phyloP scores from a whole-genome alignment of 73 alveolate genomes.

The Vitrella brassicaformis region DNA sequence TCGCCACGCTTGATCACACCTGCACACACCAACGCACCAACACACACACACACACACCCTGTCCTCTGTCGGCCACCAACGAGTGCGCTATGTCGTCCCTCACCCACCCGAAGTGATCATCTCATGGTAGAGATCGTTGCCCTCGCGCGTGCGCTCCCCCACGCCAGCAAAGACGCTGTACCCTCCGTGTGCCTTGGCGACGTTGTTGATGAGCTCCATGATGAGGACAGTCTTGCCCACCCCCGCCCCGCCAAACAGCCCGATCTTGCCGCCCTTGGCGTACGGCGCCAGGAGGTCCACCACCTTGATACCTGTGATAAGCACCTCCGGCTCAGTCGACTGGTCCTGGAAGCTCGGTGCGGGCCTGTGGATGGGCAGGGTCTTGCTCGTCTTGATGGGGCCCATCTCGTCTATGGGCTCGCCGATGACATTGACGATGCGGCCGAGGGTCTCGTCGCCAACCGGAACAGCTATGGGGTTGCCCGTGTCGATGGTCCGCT shows the following conservation, averaged over 20 bases:
- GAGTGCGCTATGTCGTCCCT: no score
- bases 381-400: conserved; percentile 49
- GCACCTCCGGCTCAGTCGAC: conserved; percentile 59
- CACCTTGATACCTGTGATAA: conserved; percentile 73
- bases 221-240: conserved; percentile 94
- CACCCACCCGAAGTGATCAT: conserved; percentile 70
- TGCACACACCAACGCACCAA: not conserved
- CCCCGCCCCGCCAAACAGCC: conserved; percentile 94
- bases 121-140: conserved; percentile 73
- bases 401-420: conserved; percentile 93
- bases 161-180: conserved; percentile 95
- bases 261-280: conserved; percentile 80
- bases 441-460: conserved; percentile 85
- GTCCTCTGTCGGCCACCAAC: no score
- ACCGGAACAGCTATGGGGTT: conserved; percentile 88
- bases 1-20: conserved; percentile 20
- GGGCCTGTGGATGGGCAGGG: conserved; percentile 70
- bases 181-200: conserved; percentile 82
- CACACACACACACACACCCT: not conserved
- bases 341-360: conserved; percentile 71
- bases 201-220: conserved; percentile 90
- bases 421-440: conserved; percentile 90
- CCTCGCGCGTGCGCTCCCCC: conserved; percentile 78
- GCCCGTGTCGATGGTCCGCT: conserved; percentile 73
- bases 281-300: conserved; percentile 90